These are phyloP conservation scores for Eremothecium coryli DNA, from an alignment of 1,139 yeast genomes.

Conservation along the genomic window DNA sequence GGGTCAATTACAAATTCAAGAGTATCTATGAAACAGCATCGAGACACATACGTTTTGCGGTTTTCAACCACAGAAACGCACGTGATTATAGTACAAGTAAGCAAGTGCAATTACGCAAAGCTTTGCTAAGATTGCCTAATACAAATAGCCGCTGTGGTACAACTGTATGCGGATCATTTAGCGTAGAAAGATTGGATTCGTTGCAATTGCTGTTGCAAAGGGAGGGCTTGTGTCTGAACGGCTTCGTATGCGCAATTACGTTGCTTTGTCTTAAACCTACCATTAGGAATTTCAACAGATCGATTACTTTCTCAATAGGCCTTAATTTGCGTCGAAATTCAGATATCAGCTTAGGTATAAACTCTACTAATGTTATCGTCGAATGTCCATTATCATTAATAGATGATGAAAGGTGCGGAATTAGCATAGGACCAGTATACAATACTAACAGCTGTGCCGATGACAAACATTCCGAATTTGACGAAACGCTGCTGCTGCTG, in stretches of 20 bases:
- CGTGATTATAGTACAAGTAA: no score
- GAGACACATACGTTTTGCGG: no score
- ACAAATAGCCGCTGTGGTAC: conserved; percentile 20
- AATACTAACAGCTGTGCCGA: no score
- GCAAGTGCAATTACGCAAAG: no score
- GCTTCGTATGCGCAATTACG: conserved; percentile 23
- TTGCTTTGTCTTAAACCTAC: conserved; percentile 25
- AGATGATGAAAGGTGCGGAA: no score
- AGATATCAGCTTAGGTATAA: conserved; percentile 13
- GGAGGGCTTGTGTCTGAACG: conserved; percentile 19
- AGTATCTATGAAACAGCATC: no score
- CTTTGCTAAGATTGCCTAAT: background rate
- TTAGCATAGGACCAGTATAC: no score
- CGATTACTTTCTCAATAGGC: conserved; percentile 21
- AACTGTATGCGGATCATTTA: conserved; percentile 22
- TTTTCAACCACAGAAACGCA: no score
- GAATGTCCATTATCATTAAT: conserved; percentile 23
- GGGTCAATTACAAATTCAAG: no score
- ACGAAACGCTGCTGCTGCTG: no score
- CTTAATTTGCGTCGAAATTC: conserved; percentile 22
- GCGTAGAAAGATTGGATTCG: conserved; percentile 14
- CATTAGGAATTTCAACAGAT: conserved; percentile 15
- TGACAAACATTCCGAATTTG: no score
- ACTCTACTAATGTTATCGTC: conserved; percentile 16
- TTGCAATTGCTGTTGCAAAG: conserved; percentile 15